phyloP scores from a whole-genome alignment of 1,284 basidiomycete genomes.

The Microbotryomycetes sp. region DNA sequence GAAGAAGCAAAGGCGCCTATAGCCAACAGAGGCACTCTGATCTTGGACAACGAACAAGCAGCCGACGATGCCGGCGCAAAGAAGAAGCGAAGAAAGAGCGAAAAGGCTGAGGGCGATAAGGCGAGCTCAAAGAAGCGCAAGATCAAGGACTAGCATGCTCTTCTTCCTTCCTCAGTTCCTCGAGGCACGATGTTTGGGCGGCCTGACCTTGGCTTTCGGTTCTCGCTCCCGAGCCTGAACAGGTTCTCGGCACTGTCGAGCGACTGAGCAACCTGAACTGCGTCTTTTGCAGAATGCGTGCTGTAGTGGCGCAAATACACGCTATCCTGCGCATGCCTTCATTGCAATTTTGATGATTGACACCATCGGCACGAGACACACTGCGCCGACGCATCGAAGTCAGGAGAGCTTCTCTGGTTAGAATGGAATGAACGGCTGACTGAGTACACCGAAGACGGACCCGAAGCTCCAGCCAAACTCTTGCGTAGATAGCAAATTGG shows the following conservation, averaged over 20 bases:
- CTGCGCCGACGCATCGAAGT: too few relatives aligned
- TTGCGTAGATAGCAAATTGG: constrained; percentile 7
- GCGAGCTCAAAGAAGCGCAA: constrained; percentile 17
- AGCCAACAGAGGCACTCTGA: too few relatives aligned
- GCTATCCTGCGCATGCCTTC: neutral
- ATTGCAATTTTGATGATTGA: neutral
- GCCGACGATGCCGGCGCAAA: neutral
- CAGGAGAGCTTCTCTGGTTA: neutral
- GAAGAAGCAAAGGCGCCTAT: neutral
- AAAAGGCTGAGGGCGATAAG: neutral
- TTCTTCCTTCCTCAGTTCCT: neutral
- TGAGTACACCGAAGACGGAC: neutral
- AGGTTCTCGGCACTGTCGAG: too few relatives aligned
- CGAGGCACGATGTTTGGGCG: too few relatives aligned
- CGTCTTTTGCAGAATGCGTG: too few relatives aligned
- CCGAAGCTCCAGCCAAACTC: constrained; percentile 19
- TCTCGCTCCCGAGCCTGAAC: too few relatives aligned
- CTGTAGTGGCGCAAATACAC: too few relatives aligned
- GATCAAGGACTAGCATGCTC: constrained; percentile 3
- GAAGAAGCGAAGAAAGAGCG: constrained; percentile 20
- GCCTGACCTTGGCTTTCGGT: too few relatives aligned
- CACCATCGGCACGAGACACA: neutral
- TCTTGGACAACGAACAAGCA: neutral
- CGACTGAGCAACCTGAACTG: too few relatives aligned
- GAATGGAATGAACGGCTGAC: neutral